These are phyloP conservation scores for Kandelia obovata DNA, from an alignment of 345 rosid species.

Conservation along the genomic window DNA sequence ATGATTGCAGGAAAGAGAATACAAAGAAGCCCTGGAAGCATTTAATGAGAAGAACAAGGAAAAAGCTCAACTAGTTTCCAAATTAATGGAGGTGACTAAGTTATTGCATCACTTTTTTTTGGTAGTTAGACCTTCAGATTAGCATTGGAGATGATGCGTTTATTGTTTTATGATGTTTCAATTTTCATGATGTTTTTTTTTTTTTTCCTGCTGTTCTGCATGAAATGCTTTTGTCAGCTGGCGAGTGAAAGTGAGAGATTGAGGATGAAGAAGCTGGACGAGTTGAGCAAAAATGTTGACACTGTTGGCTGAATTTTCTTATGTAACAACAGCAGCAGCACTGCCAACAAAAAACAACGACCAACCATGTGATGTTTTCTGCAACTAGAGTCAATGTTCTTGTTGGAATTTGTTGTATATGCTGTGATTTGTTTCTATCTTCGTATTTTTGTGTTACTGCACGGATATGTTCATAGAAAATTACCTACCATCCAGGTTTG, in stretches of 20 bases:
- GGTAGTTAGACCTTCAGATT: neutral
- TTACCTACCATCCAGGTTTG: neutral
- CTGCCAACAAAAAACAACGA: neutral
- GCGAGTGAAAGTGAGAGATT: slow-evolving; percentile 73
- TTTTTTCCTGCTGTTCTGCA: neutral
- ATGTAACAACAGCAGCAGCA: neutral
- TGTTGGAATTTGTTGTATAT: slow-evolving; percentile 1
- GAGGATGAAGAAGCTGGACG: slow-evolving; percentile 87
- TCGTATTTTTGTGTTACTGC: neutral
- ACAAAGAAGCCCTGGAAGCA: slow-evolving; percentile 80
- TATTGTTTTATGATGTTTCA: neutral
- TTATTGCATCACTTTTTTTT: slow-evolving; percentile 5
- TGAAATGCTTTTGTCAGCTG: slow-evolving; percentile 39
- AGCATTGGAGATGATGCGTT: neutral
- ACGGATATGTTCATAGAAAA: neutral
- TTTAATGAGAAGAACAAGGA: slow-evolving; percentile 87
- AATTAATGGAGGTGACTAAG: slow-evolving; percentile 68
- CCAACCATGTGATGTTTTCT: neutral
- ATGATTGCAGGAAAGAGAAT: slow-evolving; percentile 74
- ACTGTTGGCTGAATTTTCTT: slow-evolving; percentile 16
- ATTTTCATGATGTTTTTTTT: too few species aligned
- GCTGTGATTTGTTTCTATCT: neutral
- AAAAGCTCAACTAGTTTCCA: slow-evolving; percentile 63
- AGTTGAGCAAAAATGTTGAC: slow-evolving; percentile 70
- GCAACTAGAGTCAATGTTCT: slow-evolving; percentile 1